Evolutionary conservation across 1,284 basidiomycete species (phyloP), one percentile per base, ranked within the genome.

Genomic region (Abortiporus biennis): DNA sequence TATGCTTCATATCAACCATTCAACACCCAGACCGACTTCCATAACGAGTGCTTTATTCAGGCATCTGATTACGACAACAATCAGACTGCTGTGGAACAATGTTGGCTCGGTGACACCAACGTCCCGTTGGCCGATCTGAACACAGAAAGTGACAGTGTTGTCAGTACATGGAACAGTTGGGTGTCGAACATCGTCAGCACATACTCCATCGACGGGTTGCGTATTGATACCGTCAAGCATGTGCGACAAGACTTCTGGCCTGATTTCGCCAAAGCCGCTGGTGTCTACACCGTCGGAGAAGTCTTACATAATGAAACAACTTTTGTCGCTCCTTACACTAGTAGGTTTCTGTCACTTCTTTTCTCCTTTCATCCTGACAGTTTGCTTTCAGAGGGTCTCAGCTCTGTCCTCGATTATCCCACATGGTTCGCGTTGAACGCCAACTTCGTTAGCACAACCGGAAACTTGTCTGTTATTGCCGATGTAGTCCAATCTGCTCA

Each of bases 231-330:
- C n/a, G 48, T 48, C 38, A 85, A 80, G 55, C 80, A 85, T 52
- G 70, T 84, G 21, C 68, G 80, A 24, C 67, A 72, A 38, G 66
- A 71, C 45, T 87, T 87, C 57, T 86, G 82, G 83, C 72, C 79
- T 0, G 59, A 55, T 1, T 91, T 92, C 59, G 83, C 79, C 52
- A 64, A 63, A 25, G 73, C 74, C 17, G 81, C 85, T 0, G 85
- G 84, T 1, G 83, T 90, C 27, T 92, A 89, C 64, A 88, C 85
- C 47, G 85, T 90, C 40, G 89, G 89, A 24, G 88, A 92, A 63
- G 84, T 92, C 16, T 80, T 78, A 50, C 74, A 72, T 21, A 57
- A 66, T 36, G 71, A 80, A 40, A 68, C 85, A 23, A 59, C 64
- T 63, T 85, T 63, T 37, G 72, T 57, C 24, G 30, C 47, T 13